Base-by-base conservation (phyloP, 805 yeast species). In the Saitoella complicata region DNA sequence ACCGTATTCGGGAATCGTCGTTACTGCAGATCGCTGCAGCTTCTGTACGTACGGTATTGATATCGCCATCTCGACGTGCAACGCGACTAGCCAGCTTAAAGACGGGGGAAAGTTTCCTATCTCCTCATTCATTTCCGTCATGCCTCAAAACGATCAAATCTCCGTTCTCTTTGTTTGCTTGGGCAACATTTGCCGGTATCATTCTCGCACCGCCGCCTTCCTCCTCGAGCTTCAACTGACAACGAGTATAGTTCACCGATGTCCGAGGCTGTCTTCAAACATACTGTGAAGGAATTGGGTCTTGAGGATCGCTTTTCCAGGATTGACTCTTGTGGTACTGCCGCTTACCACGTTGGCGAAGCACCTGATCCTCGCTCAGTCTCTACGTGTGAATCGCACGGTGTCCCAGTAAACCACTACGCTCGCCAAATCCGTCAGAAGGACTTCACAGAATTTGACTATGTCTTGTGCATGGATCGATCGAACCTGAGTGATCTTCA, bases 261-360 rank as follows among this genome's bases (percentile, higher is more conserved):
- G 97, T 96, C 97, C 0, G 96, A 88, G 63, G 95, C 95, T 0
- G 83, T 86, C 1, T 85, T 87, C 63, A 68, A 67, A 41, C 75
- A 82, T 47, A 65, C 66, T 10, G 93, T 83, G 7, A 59, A 73
- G 38, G 58, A 72, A 39, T 59, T 62, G 13, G 78, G 78, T 0
- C 50, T 66, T 31, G 55, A 49, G 33, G 61, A 58, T 11, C 57
- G 57, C n/a, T 73, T 86, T 49, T 57, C 64, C 0, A 57, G 57
- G 11, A 78, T 85, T 32, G 95, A 87, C 56, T 85, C 95, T 0
- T 87, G 78, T 61, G 97, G 96, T 10, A 85, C 96, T 0, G 76
- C 82, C 7, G 80, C 79, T 1, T 88, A 77, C 65, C 96, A 87
- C 56, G 62, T 70, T 38, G 97, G 96, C 1, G 86, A 82, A 37